Evolutionary conservation across 495 filamentous ascomycete genomes (phyloP), one percentile per base, ranked within the genome.

Genomic region (Darksidea phi): DNA sequence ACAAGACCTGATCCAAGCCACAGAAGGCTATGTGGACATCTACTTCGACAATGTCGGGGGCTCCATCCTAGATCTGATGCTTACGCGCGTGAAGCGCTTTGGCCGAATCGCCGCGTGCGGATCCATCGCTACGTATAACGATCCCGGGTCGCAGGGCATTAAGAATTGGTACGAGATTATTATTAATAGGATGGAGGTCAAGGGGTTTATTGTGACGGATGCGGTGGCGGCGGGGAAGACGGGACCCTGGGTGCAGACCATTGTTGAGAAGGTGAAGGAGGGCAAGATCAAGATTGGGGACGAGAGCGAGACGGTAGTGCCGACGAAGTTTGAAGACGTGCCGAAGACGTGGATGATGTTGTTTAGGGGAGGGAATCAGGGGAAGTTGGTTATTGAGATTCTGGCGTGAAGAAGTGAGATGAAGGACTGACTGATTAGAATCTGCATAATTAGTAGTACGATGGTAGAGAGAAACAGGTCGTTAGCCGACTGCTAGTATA

Each of bases 31-130:
- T 61, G 84, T 88, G 15, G 83, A 89, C 57, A 78, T 89, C 20
- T 88, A 81, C 67, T 88, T 81, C 70, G 87, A 88, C 64, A 88
- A 88, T 66, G 86, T 88, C n/a, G 86, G 85, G 0, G 86, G 86
- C 0, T 76, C 82, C 56, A 82, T 88, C 57, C 76, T 88, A 59
- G 84, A 88, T 60, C 58, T 83, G 43, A 84, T 84, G 66, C 72
- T 88, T 23, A 68, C 66, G 11, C 75, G 80, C 23, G 77, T 87
- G 57, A 82, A 82, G 66, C 61, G 69, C 49, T 68, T 72, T 66
- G 78, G 85, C 0, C 78, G 86, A 17, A 80, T 89, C 67, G 82
- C 84, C 20, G 81, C 83, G 54, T 87, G 84, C 69, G 86, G 86
- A 11, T 74, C 77, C 13, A 76, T 84, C 26, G 67, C 75, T 1